Conservation (phyloP, 2,329 filamentous ascomycete species). For the Penicillium sp. region DNA sequence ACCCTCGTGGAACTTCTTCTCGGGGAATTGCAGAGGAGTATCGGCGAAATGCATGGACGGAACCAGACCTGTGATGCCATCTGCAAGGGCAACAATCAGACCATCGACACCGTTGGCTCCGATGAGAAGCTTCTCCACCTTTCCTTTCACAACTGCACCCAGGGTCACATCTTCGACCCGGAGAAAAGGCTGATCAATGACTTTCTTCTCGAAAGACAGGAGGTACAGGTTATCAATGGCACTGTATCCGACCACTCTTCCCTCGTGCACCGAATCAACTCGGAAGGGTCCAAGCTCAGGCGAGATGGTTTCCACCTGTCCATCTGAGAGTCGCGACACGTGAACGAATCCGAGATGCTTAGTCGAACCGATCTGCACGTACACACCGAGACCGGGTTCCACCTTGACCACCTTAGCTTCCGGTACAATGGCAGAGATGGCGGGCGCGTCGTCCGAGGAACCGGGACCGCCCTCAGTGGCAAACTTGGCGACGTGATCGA, state of each 20-base stretch:
- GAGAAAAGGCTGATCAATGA: constrained; percentile 80
- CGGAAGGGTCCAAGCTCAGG: constrained; percentile 74
- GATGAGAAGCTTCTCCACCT: constrained; percentile 74
- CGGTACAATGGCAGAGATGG: constrained; percentile 62
- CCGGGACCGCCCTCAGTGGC: constrained; percentile 28
- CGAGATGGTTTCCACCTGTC: constrained; percentile 75
- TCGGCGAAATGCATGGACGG: constrained; percentile 83
- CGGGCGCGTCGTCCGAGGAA: constrained; percentile 39
- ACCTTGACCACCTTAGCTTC: constrained; percentile 72
- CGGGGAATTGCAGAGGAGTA: constrained; percentile 75
- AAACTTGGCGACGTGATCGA: constrained; percentile 74
- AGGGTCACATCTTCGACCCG: constrained; percentile 82
- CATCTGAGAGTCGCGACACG: constrained; percentile 83
- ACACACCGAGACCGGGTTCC: constrained; percentile 70
- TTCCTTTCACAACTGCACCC: constrained; percentile 70
- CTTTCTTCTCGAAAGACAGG: constrained; percentile 69
- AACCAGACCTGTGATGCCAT: constrained; percentile 82
- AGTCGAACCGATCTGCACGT: constrained; percentile 60
- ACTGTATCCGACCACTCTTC: constrained; percentile 78
- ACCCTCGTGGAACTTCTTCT: constrained; percentile 89
- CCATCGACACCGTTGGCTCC: constrained; percentile 69
- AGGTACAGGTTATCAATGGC: constrained; percentile 76
- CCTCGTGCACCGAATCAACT: constrained; percentile 66
- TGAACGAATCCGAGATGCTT: constrained; percentile 77
- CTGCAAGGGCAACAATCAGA: constrained; percentile 71